A percentile compares a stretch with the other conserved stretches of the same genome.
Evolutionary conservation across 2,329 filamentous ascomycete genomes (phyloP).

Genomic region (Geosmithia flava): DNA sequence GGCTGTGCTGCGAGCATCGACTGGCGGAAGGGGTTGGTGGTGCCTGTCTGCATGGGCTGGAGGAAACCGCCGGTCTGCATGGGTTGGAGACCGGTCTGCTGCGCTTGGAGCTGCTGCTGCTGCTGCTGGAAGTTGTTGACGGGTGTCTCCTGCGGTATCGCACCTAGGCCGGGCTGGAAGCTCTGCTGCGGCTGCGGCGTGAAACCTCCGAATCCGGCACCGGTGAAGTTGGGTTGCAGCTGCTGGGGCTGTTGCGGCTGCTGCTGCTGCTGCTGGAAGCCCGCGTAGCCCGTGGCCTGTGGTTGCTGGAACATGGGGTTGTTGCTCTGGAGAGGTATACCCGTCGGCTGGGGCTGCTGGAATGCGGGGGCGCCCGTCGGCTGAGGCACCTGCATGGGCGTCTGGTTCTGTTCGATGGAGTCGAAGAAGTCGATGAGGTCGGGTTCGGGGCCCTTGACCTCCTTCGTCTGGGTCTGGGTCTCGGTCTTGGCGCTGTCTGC

Average conservation of each 20-base stretch:
- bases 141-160: constrained; percentile 44
- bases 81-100: constrained; percentile 8
- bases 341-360: constrained; percentile 23
- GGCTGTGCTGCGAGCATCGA: constrained; percentile 63
- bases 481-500: constrained; percentile 9
- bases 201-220: constrained; percentile 76
- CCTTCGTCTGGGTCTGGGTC: constrained; percentile 29
- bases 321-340: constrained; percentile 10
- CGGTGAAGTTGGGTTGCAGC: constrained; percentile 36
- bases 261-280: constrained; percentile 1
- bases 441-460: constrained; percentile 52
- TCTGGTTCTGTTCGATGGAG: constrained; percentile 83
- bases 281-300: constrained; percentile 15
- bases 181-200: constrained; percentile 42
- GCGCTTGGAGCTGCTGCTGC: background rate
- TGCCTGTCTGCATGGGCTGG: constrained; percentile 16
- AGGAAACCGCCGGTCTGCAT: constrained; percentile 28
- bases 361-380: constrained; percentile 12
- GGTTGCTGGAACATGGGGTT: constrained; percentile 11
- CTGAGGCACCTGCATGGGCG: constrained; percentile 43
- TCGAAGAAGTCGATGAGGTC: constrained; percentile 93
- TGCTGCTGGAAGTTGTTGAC: constrained; percentile 35
- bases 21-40: constrained; percentile 87
- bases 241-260: constrained; percentile 4
- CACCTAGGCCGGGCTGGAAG: constrained; percentile 40